phyloP scores from a whole-genome alignment of 768 basidiomycete species.

The Coprinellus aureogranulatus region DNA sequence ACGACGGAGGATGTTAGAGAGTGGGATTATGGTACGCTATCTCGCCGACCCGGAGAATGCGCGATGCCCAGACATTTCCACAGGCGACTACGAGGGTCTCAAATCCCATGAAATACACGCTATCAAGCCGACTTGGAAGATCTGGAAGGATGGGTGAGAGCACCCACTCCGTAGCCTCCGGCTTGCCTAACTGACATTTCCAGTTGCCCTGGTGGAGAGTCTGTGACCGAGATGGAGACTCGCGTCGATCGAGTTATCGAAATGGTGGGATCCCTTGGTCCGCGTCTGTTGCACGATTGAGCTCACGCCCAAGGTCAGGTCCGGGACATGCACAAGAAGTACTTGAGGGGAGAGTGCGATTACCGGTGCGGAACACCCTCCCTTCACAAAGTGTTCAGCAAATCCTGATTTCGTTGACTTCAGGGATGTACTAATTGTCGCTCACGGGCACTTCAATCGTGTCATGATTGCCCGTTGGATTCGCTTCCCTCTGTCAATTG shows the following conservation, averaged over 20 bases:
- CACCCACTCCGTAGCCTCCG: background rate
- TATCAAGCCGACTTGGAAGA: slow-evolving; percentile 62
- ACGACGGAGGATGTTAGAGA: slow-evolving; percentile 70
- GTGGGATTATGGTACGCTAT: slow-evolving; percentile 73
- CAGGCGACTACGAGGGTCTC: slow-evolving; percentile 85
- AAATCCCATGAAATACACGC: slow-evolving; percentile 72
- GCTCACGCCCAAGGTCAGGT: slow-evolving; percentile 40
- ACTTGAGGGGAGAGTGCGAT: slow-evolving; percentile 63
- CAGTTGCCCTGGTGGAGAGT: slow-evolving; percentile 89
- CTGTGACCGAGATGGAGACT: slow-evolving; percentile 69
- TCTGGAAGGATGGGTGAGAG: slow-evolving; percentile 80
- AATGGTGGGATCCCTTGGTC: slow-evolving; percentile 42
- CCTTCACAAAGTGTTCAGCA: too few species aligned
- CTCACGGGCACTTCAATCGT: slow-evolving; percentile 84
- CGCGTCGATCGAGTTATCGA: slow-evolving; percentile 77
- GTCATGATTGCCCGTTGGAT: slow-evolving; percentile 83
- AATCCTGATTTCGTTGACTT: too few species aligned
- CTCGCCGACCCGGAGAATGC: background rate
- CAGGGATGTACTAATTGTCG: slow-evolving; percentile 86
- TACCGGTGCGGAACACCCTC: too few species aligned
- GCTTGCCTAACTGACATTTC: background rate
- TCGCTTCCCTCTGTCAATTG: slow-evolving; percentile 57
- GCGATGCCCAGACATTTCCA: background rate
- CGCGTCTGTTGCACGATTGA: background rate
- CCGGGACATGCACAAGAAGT: slow-evolving; percentile 67